A percentile compares a stretch with the other conserved stretches of the same genome.
These are phyloP conservation scores for Extremus antarcticus DNA, from an alignment of 495 filamentous ascomycete species.

Conservation along the genomic window DNA sequence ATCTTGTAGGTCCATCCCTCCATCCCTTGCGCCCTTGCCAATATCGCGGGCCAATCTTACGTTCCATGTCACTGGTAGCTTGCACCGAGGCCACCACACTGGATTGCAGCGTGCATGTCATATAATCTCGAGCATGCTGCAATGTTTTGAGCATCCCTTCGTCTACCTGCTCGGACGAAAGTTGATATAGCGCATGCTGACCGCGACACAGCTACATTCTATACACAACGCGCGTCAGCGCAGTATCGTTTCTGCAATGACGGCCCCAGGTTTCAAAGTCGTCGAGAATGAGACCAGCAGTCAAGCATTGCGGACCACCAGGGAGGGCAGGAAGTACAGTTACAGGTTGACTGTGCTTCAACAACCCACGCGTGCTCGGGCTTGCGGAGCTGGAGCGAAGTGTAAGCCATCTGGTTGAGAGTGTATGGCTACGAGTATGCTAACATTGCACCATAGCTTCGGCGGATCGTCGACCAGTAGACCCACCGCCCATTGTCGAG, in stretches of 20 bases:
- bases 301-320: conserved; percentile 55
- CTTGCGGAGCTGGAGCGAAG: conserved; percentile 90
- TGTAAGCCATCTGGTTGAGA: conserved; percentile 45
- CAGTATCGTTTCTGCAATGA: too few relatives aligned
- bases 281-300: conserved; percentile 49
- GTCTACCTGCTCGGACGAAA: background rate
- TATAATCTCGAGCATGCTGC: background rate
- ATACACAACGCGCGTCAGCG: too few relatives aligned
- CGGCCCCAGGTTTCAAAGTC: conserved; percentile 29
- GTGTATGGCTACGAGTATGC: background rate
- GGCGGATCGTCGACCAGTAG: conserved; percentile 89
- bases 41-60: background rate
- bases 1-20: background rate
- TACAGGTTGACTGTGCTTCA: conserved; percentile 84
- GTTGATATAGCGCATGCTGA: background rate
- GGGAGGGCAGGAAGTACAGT: conserved; percentile 66
- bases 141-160: background rate
- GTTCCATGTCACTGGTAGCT: background rate
- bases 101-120: background rate
- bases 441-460: conserved; percentile 48
- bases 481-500: conserved; percentile 94
- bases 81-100: background rate
- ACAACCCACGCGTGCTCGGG: conserved; percentile 89
- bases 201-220: background rate
- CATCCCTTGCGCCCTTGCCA: background rate